Conservation (phyloP, 352 stramenopile genomes). For the Peronosclerospora sorghi region DNA sequence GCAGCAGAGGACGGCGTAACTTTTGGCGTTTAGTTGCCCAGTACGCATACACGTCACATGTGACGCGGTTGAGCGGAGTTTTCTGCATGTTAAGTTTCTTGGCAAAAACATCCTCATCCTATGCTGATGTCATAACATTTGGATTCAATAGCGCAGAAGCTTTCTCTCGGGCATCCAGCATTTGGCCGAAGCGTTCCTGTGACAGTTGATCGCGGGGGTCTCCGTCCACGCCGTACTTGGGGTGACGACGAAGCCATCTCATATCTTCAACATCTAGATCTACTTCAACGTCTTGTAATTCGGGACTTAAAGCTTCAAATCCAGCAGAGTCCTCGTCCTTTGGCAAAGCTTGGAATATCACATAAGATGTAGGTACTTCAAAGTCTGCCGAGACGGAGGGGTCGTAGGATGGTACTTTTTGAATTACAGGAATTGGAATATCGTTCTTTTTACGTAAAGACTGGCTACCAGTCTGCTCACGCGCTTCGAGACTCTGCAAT, state of each 20-base stretch:
- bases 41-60: constrained; percentile 89
- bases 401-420: constrained; percentile 55
- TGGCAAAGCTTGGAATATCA: constrained; percentile 65
- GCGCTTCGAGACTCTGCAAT: constrained; percentile 49
- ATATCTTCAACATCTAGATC: constrained; percentile 80
- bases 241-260: constrained; percentile 75
- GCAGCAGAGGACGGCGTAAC: constrained; percentile 88
- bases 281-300: constrained; percentile 49
- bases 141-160: constrained; percentile 70
- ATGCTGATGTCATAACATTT: constrained; percentile 54
- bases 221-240: constrained; percentile 71
- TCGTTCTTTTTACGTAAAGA: constrained; percentile 74
- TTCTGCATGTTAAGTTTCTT: constrained; percentile 50
- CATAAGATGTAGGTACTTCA: constrained; percentile 66
- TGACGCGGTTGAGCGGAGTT: constrained; percentile 62
- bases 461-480: constrained; percentile 24
- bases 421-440: constrained; percentile 78
- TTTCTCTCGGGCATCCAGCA: constrained; percentile 85
- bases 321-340: constrained; percentile 16
- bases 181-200: constrained; percentile 50
- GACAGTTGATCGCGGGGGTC: constrained; percentile 74
- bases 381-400: constrained; percentile 58
- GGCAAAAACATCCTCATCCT: constrained; percentile 68
- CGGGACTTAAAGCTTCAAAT: constrained; percentile 13
- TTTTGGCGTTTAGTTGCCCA: constrained; percentile 91